Base-by-base conservation (phyloP, 2,329 filamentous ascomycete species). In the Grosmannia serpens region DNA sequence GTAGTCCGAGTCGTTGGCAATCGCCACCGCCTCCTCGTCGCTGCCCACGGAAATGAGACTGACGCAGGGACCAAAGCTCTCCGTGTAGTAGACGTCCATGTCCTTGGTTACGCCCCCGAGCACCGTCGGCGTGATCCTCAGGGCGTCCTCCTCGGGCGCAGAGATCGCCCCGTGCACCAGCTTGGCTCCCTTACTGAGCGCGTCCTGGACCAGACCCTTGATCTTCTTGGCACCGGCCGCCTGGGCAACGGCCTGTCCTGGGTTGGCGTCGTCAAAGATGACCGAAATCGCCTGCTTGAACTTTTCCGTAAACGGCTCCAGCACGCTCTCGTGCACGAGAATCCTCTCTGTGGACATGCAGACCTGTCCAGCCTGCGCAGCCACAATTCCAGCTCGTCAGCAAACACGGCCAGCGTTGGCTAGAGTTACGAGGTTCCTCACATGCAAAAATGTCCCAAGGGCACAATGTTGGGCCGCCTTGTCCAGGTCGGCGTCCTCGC, bases 261-360 rank as follows among this genome's bases (percentile, higher is more conserved):
- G 85, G 4, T 82, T 73, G 63, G 84, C 79, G 1, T 85, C 76
- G 1, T 75, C 72, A 60, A 77, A 78, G 53, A 79, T 70, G 26
- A 68, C 66, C 22, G 71, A 68, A n/a, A 77, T 69, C 22, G 75
- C 67, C 3, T 63, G 69, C 17, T 68, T 66, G 4, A 81, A 65
- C 63, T 73, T 74, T 50, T 70, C 65, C 60, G 75, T 74, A 60
- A 84, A 84, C n/a, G 71, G 68, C 1, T 67, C 67, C 10, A 67
- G 70, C 49, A 84, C 63, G 26, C 71, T 69, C 60, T 74, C 73
- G 68, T 83, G 80, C 4, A 84, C 77, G 10, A 84, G 65, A 35
- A 94, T 85, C 31, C 85, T 81, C 72, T 95, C 89, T 0, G 89
- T 94, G 22, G 81, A 80, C 89, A 95, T 94, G 77, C 90, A 95